Base-by-base conservation (phyloP, 2,329 filamentous ascomycete genomes). In the Ceratocystis papillata region DNA sequence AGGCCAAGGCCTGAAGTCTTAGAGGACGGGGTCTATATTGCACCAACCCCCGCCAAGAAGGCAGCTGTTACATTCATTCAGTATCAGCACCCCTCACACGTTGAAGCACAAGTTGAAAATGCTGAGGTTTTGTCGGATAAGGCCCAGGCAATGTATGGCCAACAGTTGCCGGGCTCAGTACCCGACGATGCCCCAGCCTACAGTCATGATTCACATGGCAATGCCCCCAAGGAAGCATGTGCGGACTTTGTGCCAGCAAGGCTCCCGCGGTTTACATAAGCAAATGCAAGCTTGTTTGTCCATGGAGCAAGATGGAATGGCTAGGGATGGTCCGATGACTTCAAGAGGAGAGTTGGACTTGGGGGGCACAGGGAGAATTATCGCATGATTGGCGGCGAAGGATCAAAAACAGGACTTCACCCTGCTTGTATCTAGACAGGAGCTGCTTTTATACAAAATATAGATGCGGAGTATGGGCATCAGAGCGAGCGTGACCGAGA, bases 201-300 rank as follows among this genome's bases (percentile, higher is more conserved):
- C 12, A 30, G 62, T 20, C 48, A 66, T 33, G 41, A 20, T 20
- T 45, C 44, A 7, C 53, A 60, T 22, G 59, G 30, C 37, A 65
- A 25, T 25, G 10, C 48, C 37, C 57, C 60, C n/a, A 65, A 63
- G 50, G 63, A 63, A 44, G 48, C 28, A 17, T 41, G 57, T 7
- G 63, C 59, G 22, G 74, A 74, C 1, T 86, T 86, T 69, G 76
- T 86, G 25, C 83, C 83, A 3, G 84, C 84, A 45, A 77, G 83
- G 67, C 72, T 87, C 67, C 84, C 84, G 46, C 77, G 78, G 65
- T 83, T 86, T 74, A 75, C 75, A 69, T 82, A 68, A 73, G 45
- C 25, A 20, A 53, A 48, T 44, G 15, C 8, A 25, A 33, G 22
- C n/a, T 62, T 44, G 59, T 3, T 22, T 22, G 12, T 8, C 15